Percentiles rank a stretch among this genome's conserved stretches.
These are phyloP conservation scores for Wallacemonas sp. DNA, from an alignment of 208 protist species.

Conservation along the genomic window DNA sequence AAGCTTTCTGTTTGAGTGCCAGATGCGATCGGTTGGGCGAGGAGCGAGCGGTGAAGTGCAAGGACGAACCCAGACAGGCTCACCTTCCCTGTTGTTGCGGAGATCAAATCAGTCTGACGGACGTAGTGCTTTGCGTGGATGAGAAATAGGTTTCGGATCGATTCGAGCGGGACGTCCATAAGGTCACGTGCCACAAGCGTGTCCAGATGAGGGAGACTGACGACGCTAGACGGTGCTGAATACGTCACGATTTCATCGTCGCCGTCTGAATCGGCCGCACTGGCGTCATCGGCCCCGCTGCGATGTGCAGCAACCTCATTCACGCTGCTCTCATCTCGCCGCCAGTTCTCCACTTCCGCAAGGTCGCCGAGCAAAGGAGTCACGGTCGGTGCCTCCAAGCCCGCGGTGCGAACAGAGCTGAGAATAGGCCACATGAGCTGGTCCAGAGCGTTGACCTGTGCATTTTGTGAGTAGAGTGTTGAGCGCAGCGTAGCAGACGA, in stretches of 20 bases:
- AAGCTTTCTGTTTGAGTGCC: slow-evolving; percentile 39
- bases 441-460: slow-evolving; percentile 2
- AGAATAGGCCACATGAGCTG: slow-evolving; percentile 8
- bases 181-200: slow-evolving; percentile 23
- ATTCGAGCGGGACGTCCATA: slow-evolving; percentile 45
- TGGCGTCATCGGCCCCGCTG: too few relatives aligned
- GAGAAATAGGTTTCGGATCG: slow-evolving; percentile 42
- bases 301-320: too few relatives aligned
- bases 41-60: slow-evolving; percentile 53
- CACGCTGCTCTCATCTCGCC: too few relatives aligned
- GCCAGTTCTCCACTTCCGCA: not conserved
- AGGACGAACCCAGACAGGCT: slow-evolving; percentile 54
- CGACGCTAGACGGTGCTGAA: not conserved
- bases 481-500: not conserved
- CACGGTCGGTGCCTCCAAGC: not conserved
- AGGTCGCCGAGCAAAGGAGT: not conserved
- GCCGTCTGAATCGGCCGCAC: not conserved
- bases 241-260: not conserved
- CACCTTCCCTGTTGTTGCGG: slow-evolving; percentile 19
- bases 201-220: slow-evolving; percentile 29
- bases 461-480: slow-evolving; percentile 1
- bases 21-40: slow-evolving; percentile 30
- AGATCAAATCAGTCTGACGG: slow-evolving; percentile 20
- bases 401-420: slow-evolving; percentile 1
- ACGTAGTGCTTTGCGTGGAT: slow-evolving; percentile 32